Evolutionary conservation across 2,329 filamentous ascomycete genomes (phyloP).

Genomic region (Aspergillus sp.): DNA sequence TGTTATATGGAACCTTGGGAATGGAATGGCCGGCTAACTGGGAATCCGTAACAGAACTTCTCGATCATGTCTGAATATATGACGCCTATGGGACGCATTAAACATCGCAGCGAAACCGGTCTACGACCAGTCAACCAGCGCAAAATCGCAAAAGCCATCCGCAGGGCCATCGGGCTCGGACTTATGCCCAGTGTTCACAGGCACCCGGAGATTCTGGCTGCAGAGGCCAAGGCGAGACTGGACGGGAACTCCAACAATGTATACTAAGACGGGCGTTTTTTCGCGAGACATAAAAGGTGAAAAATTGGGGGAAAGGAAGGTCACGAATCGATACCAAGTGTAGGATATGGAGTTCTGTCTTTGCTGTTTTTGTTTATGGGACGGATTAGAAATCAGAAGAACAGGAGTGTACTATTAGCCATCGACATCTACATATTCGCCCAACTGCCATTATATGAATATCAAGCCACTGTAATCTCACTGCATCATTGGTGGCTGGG

Average conservation of each 20-base stretch:
- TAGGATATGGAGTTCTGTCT: not conserved
- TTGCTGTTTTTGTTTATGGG: not conserved
- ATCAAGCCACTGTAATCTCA: not conserved
- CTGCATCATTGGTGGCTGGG: not conserved
- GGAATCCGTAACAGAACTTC: slow-evolving; percentile 62
- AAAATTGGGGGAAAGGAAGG: not conserved
- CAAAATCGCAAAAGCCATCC: slow-evolving; percentile 85
- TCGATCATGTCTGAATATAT: slow-evolving; percentile 85
- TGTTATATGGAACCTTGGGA: not conserved
- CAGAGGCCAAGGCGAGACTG: slow-evolving; percentile 24
- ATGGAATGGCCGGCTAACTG: slow-evolving; percentile 2
- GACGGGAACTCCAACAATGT: slow-evolving; percentile 9
- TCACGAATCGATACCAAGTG: not conserved
- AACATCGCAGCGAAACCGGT: slow-evolving; percentile 66
- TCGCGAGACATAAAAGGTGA: not conserved
- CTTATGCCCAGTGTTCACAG: slow-evolving; percentile 85
- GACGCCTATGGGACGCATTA: slow-evolving; percentile 77
- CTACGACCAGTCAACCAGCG: slow-evolving; percentile 85
- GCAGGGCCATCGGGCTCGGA: slow-evolving; percentile 80
- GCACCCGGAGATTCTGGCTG: slow-evolving; percentile 72
- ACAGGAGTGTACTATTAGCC: not conserved
- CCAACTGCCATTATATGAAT: not conserved
- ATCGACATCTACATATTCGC: not conserved
- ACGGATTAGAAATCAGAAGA: not conserved
- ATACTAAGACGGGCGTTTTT: not conserved